phyloP scores from a whole-genome alignment of 176 grass and related monocot genomes.

The Avena insularis region DNA sequence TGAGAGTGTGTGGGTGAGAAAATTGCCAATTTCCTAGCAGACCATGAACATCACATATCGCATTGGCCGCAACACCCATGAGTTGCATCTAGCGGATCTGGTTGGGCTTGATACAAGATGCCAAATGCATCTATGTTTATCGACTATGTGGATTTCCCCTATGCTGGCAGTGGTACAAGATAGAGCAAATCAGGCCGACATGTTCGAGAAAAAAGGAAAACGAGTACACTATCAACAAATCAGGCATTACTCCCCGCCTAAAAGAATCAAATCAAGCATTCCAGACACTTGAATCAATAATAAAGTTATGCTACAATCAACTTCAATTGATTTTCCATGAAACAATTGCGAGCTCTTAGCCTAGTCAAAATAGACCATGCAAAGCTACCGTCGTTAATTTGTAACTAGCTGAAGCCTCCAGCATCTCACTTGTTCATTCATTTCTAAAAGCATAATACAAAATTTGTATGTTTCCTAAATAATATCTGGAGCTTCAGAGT shows the following conservation, averaged over 20 bases:
- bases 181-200: neutral
- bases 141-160: neutral
- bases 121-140: neutral
- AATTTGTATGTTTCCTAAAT: constrained; percentile 58
- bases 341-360: constrained; percentile 41
- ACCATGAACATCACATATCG: neutral
- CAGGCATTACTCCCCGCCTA: neutral
- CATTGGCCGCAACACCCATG: neutral
- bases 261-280: constrained; percentile 32
- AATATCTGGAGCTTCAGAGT: constrained; percentile 44
- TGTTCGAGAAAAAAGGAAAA: neutral
- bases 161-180: neutral
- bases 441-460: constrained; percentile 42
- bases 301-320: constrained; percentile 27
- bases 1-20: neutral
- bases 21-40: neutral
- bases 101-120: too few relatives aligned
- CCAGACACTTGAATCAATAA: neutral
- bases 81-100: too few relatives aligned
- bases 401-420: constrained; percentile 5
- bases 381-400: constrained; percentile 36
- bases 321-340: constrained; percentile 34
- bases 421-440: constrained; percentile 28
- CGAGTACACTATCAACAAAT: neutral
- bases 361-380: constrained; percentile 43